Evolutionary conservation across 441 rosid species (phyloP).

Genomic region (Croton laevigatus): DNA sequence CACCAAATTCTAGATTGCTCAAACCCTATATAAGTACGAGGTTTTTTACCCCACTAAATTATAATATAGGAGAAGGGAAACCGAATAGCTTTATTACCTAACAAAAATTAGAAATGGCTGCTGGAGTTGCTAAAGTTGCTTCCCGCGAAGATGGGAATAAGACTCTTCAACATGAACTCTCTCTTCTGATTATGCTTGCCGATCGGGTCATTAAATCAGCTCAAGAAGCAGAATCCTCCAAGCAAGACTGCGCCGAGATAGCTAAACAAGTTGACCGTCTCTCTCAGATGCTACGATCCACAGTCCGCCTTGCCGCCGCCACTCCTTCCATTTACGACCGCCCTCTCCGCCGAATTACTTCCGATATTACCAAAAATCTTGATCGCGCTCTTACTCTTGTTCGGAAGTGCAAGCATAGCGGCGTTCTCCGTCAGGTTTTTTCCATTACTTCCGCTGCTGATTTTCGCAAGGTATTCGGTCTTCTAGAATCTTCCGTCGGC

Average conservation of each 20-base stretch:
- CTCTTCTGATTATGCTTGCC: constrained; percentile 37
- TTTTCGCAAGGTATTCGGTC: constrained; percentile 42
- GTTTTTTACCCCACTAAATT: no score
- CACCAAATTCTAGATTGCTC: neutral
- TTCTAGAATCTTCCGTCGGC: constrained; percentile 50
- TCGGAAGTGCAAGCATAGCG: constrained; percentile 48
- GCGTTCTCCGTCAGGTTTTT: constrained; percentile 56
- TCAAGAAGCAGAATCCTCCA: constrained; percentile 45
- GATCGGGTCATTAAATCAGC: constrained; percentile 43
- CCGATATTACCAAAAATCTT: constrained; percentile 54
- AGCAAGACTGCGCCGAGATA: constrained; percentile 43
- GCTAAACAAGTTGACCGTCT: constrained; percentile 43
- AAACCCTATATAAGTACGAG: neutral
- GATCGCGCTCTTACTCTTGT: constrained; percentile 47
- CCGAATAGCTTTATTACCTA: neutral
- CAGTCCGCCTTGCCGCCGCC: constrained; percentile 39
- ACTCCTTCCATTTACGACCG: constrained; percentile 49
- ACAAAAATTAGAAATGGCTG: constrained; percentile 10
- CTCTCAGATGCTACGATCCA: constrained; percentile 50
- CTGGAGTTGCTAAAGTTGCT: constrained; percentile 3
- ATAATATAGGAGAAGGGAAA: no score
- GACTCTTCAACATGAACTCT: constrained; percentile 35
- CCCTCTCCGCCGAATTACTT: constrained; percentile 42
- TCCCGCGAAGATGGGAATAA: constrained; percentile 24
- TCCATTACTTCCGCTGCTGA: constrained; percentile 50